Conservation (phyloP, 2,329 filamentous ascomycete species). For the Trichoderma polysporum region DNA sequence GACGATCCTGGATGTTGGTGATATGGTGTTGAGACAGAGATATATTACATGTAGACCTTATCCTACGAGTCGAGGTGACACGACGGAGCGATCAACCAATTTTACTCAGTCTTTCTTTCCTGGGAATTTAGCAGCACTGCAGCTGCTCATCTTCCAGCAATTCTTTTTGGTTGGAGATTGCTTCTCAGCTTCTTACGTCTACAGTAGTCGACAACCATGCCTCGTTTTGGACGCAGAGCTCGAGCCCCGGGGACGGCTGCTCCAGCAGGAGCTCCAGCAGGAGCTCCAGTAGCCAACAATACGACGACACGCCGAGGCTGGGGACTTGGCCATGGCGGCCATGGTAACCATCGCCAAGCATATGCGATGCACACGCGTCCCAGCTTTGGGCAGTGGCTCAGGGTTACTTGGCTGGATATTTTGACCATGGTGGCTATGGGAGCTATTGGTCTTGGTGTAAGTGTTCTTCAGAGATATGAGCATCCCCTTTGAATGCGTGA, state of each 20-base stretch:
- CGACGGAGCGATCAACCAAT: neutral
- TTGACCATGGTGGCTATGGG: slow-evolving; percentile 67
- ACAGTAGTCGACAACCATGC: neutral
- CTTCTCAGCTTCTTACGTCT: neutral
- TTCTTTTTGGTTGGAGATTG: neutral
- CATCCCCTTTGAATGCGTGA: too few species aligned
- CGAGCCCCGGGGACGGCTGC: neutral
- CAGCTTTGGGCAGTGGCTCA: slow-evolving; percentile 68
- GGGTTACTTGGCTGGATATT: slow-evolving; percentile 65
- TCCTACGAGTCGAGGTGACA: neutral
- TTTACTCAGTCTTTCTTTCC: neutral
- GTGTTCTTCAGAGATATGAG: slow-evolving; percentile 24
- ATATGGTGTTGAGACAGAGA: neutral
- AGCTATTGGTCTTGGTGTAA: slow-evolving; percentile 64
- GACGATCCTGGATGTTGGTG: neutral
- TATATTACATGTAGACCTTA: neutral
- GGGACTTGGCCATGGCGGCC: neutral
- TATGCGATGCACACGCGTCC: slow-evolving; percentile 53
- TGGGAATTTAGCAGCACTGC: neutral
- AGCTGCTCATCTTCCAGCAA: neutral
- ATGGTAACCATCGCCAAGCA: neutral
- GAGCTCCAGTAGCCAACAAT: neutral
- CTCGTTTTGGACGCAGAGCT: slow-evolving; percentile 13
- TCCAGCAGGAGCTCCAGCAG: too few species aligned
- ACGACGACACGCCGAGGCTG: neutral